phyloP scores from a whole-genome alignment of 208 protist species.

The Polymyxa betae region DNA sequence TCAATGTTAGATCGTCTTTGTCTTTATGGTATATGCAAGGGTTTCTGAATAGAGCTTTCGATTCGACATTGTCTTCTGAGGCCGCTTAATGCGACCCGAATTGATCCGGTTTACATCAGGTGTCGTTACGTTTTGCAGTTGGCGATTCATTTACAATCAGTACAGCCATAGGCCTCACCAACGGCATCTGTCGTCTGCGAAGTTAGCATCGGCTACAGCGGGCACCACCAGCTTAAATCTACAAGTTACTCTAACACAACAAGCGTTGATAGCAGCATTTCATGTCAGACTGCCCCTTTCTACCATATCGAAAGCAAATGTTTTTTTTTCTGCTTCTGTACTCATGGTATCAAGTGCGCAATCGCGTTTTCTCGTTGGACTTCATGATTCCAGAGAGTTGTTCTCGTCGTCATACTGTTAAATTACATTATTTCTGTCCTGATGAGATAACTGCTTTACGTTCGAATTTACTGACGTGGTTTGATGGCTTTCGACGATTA shows the following conservation, averaged over 20 bases:
- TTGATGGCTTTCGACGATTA: neutral
- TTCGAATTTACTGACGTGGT: neutral
- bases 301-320: neutral
- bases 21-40: too few species aligned
- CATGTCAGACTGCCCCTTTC: neutral
- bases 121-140: neutral
- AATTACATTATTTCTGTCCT: constrained; percentile 13
- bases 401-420: neutral
- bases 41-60: too few species aligned
- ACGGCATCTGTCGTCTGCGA: neutral
- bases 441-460: neutral
- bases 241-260: neutral
- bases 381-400: neutral
- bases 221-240: neutral
- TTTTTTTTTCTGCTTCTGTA: neutral
- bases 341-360: too few species aligned
- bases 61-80: too few species aligned
- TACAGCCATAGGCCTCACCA: too few species aligned
- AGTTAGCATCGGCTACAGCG: neutral
- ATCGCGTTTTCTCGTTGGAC: neutral
- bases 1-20: too few species aligned
- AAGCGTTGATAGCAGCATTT: neutral
- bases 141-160: too few species aligned
- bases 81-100: too few species aligned
- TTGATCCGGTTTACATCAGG: neutral